These are phyloP conservation scores for Raphanus sativus DNA, from an alignment of 345 rosid species.

Conservation along the genomic window DNA sequence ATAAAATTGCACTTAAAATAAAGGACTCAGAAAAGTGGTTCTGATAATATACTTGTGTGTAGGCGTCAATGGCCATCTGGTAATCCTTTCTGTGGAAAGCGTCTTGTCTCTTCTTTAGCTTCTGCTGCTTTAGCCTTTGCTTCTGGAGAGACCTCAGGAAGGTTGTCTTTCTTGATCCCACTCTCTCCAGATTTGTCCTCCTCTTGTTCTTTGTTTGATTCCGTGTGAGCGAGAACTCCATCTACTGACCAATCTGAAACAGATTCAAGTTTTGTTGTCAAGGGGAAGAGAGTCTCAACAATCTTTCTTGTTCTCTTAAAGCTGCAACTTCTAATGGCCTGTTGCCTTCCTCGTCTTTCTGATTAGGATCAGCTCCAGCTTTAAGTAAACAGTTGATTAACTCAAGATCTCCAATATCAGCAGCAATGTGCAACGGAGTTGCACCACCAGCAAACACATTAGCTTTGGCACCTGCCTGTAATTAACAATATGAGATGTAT, in stretches of 20 bases:
- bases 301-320: conserved; percentile 55
- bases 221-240: conserved; percentile 61
- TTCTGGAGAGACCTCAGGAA: conserved; percentile 77
- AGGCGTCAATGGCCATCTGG: conserved; percentile 63
- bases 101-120: conserved; percentile 88
- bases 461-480: conserved; percentile 81
- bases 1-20: neutral
- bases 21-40: neutral
- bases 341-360: conserved; percentile 75
- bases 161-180: conserved; percentile 43
- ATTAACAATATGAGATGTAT: conserved; percentile 10
- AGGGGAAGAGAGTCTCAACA: conserved; percentile 74
- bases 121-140: conserved; percentile 77
- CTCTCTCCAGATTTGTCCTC: conserved; percentile 44
- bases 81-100: conserved; percentile 68
- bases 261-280: conserved; percentile 52
- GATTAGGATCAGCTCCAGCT: conserved; percentile 86
- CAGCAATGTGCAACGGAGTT: conserved; percentile 90
- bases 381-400: conserved; percentile 67
- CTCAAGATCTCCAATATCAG: conserved; percentile 68
- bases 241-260: conserved; percentile 77
- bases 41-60: conserved; percentile 65
- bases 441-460: conserved; percentile 84
- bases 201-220: conserved; percentile 48
- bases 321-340: conserved; percentile 88